Percentiles rank a stretch among this genome's conserved stretches.
Conservation (phyloP, 371 early-diverging fungal genomes). For the Dichotomocladium elegans region DNA sequence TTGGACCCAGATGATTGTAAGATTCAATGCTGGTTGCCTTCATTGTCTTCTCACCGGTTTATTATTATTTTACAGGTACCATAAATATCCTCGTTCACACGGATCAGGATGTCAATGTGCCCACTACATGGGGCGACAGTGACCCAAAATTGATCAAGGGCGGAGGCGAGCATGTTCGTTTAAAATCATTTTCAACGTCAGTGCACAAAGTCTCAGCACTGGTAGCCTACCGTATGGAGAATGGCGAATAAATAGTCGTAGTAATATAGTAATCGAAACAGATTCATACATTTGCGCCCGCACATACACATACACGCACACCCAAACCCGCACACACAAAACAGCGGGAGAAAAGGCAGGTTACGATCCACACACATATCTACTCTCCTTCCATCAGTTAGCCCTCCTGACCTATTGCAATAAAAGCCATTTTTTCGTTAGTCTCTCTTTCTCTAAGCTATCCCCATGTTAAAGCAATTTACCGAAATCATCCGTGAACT, state of each 20-base stretch:
- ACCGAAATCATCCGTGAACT: slow-evolving; percentile 92
- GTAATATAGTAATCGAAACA: no score
- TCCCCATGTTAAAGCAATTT: no score
- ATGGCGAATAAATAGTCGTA: slow-evolving; percentile 37
- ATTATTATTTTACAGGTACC: slow-evolving; percentile 47
- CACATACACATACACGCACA: neutral
- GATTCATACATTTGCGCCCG: neutral
- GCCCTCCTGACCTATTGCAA: slow-evolving; percentile 32
- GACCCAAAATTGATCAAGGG: slow-evolving; percentile 70
- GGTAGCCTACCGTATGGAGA: slow-evolving; percentile 73
- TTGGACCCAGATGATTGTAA: slow-evolving; percentile 79
- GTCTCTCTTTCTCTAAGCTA: no score
- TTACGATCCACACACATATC: neutral
- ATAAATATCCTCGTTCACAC: slow-evolving; percentile 90
- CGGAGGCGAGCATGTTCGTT: slow-evolving; percentile 80
- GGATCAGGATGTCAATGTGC: slow-evolving; percentile 81
- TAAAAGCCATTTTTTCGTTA: no score
- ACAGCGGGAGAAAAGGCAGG: no score
- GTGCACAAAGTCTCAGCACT: slow-evolving; percentile 80
- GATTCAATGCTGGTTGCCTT: slow-evolving; percentile 11
- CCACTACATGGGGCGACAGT: slow-evolving; percentile 82
- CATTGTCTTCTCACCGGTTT: neutral
- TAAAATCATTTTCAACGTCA: slow-evolving; percentile 79
- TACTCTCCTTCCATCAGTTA: slow-evolving; percentile 10
- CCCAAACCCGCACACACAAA: no score